Percentiles rank a stretch among this genome's conserved stretches.
phyloP scores from a whole-genome alignment of 148 eudicot genomes.

The Simmondsia chinensis region DNA sequence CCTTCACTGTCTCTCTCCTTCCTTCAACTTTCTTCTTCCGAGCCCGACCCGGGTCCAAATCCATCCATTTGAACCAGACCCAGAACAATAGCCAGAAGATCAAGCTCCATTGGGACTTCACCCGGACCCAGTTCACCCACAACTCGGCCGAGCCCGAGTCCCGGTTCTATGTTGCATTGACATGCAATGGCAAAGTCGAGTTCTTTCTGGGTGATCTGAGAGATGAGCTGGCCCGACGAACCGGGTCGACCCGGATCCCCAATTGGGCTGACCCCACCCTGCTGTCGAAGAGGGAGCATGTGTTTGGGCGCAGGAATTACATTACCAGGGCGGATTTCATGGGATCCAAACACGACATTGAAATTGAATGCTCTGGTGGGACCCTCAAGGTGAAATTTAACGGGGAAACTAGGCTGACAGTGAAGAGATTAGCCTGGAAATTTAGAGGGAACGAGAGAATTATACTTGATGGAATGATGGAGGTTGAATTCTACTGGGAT shows the following conservation, averaged over 20 bases:
- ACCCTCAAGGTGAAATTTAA: constrained; percentile 39
- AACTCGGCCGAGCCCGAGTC: constrained; percentile 55
- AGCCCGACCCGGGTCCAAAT: constrained; percentile 35
- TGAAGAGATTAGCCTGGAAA: constrained; percentile 52
- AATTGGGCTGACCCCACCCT: constrained; percentile 11
- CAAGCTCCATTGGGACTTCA: constrained; percentile 51
- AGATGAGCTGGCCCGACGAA: constrained; percentile 28
- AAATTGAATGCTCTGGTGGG: constrained; percentile 48
- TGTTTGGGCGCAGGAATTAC: constrained; percentile 37
- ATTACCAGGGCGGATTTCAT: constrained; percentile 25
- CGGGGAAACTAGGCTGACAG: constrained; percentile 27
- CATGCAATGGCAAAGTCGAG: constrained; percentile 19
- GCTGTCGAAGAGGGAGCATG: constrained; percentile 44
- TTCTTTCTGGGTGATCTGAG: constrained; percentile 37
- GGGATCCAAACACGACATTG: constrained; percentile 35
- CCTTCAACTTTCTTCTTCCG: constrained; percentile 34
- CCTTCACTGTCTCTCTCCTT: constrained; percentile 37
- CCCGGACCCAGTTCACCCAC: constrained; percentile 24
- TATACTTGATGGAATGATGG: constrained; percentile 26
- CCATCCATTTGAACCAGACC: constrained; percentile 14
- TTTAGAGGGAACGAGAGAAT: constrained; percentile 56
- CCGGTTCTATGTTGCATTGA: constrained; percentile 33
- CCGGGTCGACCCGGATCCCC: neutral
- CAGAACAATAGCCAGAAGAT: constrained; percentile 12
- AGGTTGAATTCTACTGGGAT: constrained; percentile 55